Percentiles rank a stretch among this genome's conserved stretches.
Conservation (phyloP, 148 eudicot species). For the Dysphania ambrosioides region DNA sequence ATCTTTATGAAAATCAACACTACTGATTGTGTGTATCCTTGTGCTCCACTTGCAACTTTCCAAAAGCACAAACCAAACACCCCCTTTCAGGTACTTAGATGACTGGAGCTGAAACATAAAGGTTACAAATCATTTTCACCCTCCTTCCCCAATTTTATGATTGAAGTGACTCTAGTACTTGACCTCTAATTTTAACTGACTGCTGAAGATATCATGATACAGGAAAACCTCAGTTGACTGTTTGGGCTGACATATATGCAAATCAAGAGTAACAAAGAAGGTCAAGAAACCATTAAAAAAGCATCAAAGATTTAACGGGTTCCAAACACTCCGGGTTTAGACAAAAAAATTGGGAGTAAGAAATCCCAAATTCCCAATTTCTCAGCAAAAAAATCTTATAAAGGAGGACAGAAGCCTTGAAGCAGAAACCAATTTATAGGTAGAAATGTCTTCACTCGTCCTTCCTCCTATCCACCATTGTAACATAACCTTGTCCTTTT, state of each 20-base stretch:
- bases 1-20: neutral
- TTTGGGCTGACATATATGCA: neutral
- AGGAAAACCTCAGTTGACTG: neutral
- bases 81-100: neutral
- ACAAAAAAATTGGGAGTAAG: neutral
- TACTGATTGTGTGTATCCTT: neutral
- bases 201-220: neutral
- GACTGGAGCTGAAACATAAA: neutral
- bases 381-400: neutral
- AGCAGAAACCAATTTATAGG: neutral
- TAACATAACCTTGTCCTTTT: conserved; percentile 1
- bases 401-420: neutral
- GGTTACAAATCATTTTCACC: neutral
- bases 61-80: neutral
- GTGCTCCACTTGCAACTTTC: neutral
- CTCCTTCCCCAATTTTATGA: neutral
- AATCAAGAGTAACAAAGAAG: neutral
- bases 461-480: neutral
- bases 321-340: neutral
- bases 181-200: neutral
- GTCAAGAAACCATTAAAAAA: no score
- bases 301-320: neutral
- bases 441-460: neutral
- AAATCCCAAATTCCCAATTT: neutral
- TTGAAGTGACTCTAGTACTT: neutral